Conservation (phyloP, 164 flowering plant species). For the Chloranthus sessilifolius region DNA sequence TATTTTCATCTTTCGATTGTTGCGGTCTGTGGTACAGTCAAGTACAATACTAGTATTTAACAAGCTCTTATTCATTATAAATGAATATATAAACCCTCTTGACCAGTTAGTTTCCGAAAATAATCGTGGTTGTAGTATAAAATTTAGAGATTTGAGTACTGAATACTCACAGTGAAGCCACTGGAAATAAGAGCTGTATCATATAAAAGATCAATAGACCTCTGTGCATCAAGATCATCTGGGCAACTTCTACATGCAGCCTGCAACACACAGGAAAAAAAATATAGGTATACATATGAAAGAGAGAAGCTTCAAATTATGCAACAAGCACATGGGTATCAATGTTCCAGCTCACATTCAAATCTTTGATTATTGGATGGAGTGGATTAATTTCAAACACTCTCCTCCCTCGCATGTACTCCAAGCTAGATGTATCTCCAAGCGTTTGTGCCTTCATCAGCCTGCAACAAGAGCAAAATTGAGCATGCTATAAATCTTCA, state of each 20-base stretch:
- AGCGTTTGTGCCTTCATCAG: conserved; percentile 24
- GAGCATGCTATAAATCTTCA: too few relatives aligned
- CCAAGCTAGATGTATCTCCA: conserved; percentile 19
- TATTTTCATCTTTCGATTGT: too few relatives aligned
- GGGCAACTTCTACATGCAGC: conserved; percentile 8
- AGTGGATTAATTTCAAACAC: conserved; percentile 20
- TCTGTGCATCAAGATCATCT: conserved; percentile 16
- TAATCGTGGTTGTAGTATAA: too few relatives aligned
- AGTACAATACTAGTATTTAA: too few relatives aligned
- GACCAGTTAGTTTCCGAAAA: too few relatives aligned
- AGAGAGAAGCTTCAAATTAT: neutral
- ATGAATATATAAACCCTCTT: too few relatives aligned
- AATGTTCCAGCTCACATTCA: conserved; percentile 13
- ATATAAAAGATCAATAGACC: conserved; percentile 18
- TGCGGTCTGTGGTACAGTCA: too few relatives aligned
- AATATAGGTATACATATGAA: neutral
- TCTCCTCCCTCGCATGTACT: conserved; percentile 18
- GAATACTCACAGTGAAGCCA: conserved; percentile 20
- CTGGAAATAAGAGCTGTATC: conserved; percentile 17
- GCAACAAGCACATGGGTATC: neutral
- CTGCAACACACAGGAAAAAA: conserved; percentile 40
- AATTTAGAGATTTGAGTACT: too few relatives aligned
- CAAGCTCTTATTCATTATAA: too few relatives aligned
- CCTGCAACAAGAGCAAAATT: conserved; percentile 5
- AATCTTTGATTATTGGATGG: conserved; percentile 16